A percentile compares a stretch with the other conserved stretches of the same genome.
Conservation (phyloP, 371 early-diverging fungal species). For the Blyttiomyces sp. region DNA sequence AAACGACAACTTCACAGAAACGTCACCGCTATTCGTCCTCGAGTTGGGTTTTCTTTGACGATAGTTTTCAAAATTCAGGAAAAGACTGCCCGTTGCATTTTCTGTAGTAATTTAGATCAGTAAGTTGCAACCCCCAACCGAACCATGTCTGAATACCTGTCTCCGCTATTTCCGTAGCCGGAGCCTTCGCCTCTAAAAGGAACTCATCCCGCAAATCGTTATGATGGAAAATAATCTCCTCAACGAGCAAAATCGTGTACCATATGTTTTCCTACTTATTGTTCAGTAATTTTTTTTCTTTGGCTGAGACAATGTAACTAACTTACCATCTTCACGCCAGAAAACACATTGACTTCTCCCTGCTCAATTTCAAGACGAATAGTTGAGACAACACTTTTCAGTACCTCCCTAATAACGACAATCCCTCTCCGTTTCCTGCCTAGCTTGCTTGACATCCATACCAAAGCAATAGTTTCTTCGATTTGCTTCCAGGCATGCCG, state of each 20-base stretch:
- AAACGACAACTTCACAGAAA: constrained; percentile 29
- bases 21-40: constrained; percentile 8
- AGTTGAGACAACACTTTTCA: constrained; percentile 16
- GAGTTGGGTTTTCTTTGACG: not conserved
- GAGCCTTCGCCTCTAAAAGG: constrained; percentile 15
- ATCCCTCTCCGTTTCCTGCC: constrained; percentile 11
- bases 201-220: constrained; percentile 30
- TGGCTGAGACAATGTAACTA: not conserved
- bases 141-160: not conserved
- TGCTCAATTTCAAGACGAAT: constrained; percentile 22
- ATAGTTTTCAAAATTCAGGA: constrained; percentile 9
- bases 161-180: not conserved
- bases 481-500: constrained; percentile 25
- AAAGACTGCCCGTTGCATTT: too few relatives aligned
- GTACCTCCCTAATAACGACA: constrained; percentile 24
- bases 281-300: not conserved
- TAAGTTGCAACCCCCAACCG: too few relatives aligned
- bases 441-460: constrained; percentile 16
- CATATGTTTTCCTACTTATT: constrained; percentile 32
- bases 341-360: constrained; percentile 26
- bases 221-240: constrained; percentile 42
- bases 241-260: constrained; percentile 29
- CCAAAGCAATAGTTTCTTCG: constrained; percentile 31
- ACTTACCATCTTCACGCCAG: constrained; percentile 27
- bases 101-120: too few relatives aligned